Base-by-base conservation (phyloP, 768 basidiomycete species). In the Lactifluus pinguis region DNA sequence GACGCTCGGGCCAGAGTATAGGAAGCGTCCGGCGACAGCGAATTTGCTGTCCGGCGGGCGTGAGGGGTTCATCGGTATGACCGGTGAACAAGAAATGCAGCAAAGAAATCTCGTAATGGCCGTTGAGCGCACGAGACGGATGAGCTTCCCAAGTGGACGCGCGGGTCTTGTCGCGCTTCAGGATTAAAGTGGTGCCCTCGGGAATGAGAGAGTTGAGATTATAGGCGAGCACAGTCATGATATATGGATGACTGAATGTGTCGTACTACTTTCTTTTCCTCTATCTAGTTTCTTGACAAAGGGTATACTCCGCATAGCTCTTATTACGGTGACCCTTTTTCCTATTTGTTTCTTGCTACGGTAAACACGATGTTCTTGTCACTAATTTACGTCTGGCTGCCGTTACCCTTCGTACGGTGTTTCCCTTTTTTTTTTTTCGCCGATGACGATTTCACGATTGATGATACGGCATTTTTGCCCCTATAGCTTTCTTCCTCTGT, bases 1-100 rank as follows among this genome's bases (percentile, higher is more conserved):
- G 73, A 85, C 85, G 10, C 72, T 90, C n/a, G 87, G 78, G 1
- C 84, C 85, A 2, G 73, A 73, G 39, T 76, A 76, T 62, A 64
- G 79, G 51, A 89, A 90, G 70, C 73, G 83, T 19, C 14, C 60
- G 4, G 63, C 63, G 47, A 61, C 57, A 9, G 36, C 34, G 19
- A 53, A 13, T 30, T 49, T 44, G 45, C 39, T 56, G 6, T 45
- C 52, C 25, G 49, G 39, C 6, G 19, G 51, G 19, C 53, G 52
- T 5, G 64, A 58, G n/a, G 62, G 55, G 30, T 57, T 58, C 25
- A 41, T 56, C 4, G 30, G 55, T 15, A 15, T 34, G 19, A 14
- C 21, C 1, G 42, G 15, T 11, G 55, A 47, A n/a, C 55, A 21
- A 10, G 49, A 51, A 4, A 39, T 57, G 36, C 54, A 45, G 10